These are phyloP conservation scores for Colletotrichum phormii DNA, from an alignment of 2,329 filamentous ascomycete species.

Conservation along the genomic window DNA sequence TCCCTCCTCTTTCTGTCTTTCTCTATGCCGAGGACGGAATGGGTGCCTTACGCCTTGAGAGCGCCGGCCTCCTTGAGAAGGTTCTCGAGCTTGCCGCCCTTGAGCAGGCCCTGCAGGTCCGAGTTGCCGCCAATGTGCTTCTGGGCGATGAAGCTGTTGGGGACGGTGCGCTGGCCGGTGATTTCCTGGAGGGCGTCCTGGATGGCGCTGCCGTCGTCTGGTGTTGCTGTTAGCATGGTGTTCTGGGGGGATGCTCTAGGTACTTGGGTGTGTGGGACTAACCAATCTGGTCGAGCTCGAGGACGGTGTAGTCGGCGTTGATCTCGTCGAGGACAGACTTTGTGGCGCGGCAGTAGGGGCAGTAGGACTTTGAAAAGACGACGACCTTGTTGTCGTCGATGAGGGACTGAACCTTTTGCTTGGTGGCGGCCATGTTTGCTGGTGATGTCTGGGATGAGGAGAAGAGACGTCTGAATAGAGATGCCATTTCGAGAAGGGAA, in stretches of 20 bases:
- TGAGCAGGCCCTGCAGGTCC: slow-evolving; percentile 75
- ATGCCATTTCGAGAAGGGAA: slow-evolving; percentile 62
- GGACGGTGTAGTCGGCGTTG: slow-evolving; percentile 77
- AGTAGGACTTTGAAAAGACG: slow-evolving; percentile 97
- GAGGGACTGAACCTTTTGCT: slow-evolving; percentile 84
- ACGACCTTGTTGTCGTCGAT: slow-evolving; percentile 92
- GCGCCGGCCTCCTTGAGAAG: slow-evolving; percentile 58
- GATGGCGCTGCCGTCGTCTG: slow-evolving; percentile 85
- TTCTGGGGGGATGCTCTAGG: not conserved
- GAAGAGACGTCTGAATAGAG: slow-evolving; percentile 78
- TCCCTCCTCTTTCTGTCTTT: not conserved
- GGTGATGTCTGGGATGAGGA: slow-evolving; percentile 59
- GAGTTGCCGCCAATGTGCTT: slow-evolving; percentile 98
- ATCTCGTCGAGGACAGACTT: slow-evolving; percentile 79
- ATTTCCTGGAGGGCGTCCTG: slow-evolving; percentile 86
- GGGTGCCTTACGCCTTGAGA: slow-evolving; percentile 51
- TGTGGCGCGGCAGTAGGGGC: slow-evolving; percentile 87
- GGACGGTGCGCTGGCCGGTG: slow-evolving; percentile 87
- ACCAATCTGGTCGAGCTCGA: slow-evolving; percentile 85
- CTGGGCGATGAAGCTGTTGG: slow-evolving; percentile 93
- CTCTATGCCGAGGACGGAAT: not conserved
- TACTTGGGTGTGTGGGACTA: too few species aligned
- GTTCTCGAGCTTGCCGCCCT: slow-evolving; percentile 51
- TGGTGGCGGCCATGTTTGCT: slow-evolving; percentile 83
- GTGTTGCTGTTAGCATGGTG: slow-evolving; percentile 37